Conservation (phyloP, 345 rosid species). For the Rhodamnia rubescens region DNA sequence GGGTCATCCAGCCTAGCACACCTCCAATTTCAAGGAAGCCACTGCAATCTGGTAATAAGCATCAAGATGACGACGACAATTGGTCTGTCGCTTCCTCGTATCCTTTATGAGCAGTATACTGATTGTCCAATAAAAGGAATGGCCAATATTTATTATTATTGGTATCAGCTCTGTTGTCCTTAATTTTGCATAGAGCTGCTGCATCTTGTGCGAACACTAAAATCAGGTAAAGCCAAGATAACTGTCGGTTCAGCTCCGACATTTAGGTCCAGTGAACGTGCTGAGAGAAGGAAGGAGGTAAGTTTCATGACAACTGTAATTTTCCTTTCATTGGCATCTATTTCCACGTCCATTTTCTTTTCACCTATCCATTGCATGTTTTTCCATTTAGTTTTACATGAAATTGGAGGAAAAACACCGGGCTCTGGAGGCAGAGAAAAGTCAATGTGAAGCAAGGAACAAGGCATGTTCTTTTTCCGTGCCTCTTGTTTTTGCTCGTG, state of each 20-base stretch:
- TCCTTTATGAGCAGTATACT: conserved; percentile 22
- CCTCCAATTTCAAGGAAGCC: conserved; percentile 41
- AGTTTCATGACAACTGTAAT: neutral
- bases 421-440: conserved; percentile 72
- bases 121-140: neutral
- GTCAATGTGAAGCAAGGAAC: conserved; percentile 59
- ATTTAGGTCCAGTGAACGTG: conserved; percentile 69
- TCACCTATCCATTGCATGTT: neutral
- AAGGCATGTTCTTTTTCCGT: conserved; percentile 29
- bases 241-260: conserved; percentile 89
- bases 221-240: conserved; percentile 36
- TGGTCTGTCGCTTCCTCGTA: conserved; percentile 87
- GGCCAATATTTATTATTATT: neutral
- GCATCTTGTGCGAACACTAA: conserved; percentile 42
- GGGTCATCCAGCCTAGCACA: conserved; percentile 33
- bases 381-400: conserved; percentile 47
- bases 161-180: conserved; percentile 26
- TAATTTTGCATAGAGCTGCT: conserved; percentile 53
- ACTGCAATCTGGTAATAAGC: conserved; percentile 43
- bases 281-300: conserved; percentile 91
- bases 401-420: conserved; percentile 78
- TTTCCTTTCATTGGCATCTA: conserved; percentile 3
- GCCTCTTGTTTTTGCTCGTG: neutral
- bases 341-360: conserved; percentile 4
- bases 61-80: conserved; percentile 69